Evolutionary conservation across 768 basidiomycete genomes (phyloP).

Genomic region (Collybia nuda): DNA sequence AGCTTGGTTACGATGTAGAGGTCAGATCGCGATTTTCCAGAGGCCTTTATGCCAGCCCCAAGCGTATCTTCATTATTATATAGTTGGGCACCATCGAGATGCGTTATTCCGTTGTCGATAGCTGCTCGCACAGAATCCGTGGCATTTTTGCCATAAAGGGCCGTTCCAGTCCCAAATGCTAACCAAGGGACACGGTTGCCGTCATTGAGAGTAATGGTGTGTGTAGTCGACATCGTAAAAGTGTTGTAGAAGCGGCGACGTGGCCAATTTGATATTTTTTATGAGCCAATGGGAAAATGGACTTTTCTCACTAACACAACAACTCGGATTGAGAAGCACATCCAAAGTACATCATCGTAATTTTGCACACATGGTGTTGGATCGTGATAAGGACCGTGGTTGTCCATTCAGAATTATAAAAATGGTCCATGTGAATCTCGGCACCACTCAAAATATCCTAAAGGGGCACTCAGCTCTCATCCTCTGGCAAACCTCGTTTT

Average conservation of each 20-base stretch:
- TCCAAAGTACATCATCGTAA: too few species aligned
- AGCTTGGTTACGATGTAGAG: conserved; percentile 68
- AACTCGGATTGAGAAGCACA: too few species aligned
- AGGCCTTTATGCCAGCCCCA: conserved; percentile 48
- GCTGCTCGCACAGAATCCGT: conserved; percentile 39
- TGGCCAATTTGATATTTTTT: not conserved
- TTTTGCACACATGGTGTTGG: too few species aligned
- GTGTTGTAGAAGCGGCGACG: not conserved
- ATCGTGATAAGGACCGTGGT: too few species aligned
- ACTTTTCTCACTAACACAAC: too few species aligned
- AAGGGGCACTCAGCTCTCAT: too few species aligned
- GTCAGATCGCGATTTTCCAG: conserved; percentile 50
- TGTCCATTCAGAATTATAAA: too few species aligned
- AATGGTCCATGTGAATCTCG: too few species aligned
- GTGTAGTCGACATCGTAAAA: conserved; percentile 24
- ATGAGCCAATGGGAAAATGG: too few species aligned
- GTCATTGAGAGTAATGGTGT: conserved; percentile 51
- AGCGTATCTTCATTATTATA: conserved; percentile 58
- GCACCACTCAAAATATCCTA: too few species aligned
- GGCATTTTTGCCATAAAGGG: conserved; percentile 45
- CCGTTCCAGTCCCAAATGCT: conserved; percentile 64
- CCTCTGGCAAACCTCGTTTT: too few species aligned
- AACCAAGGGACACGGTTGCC: conserved; percentile 53
- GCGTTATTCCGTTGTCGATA: conserved; percentile 55
- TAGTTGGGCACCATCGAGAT: conserved; percentile 64